Evolutionary conservation across 2,329 filamentous ascomycete species (phyloP), one percentile per base, ranked within the genome.

Genomic region (Diaporthe aspalathi): DNA sequence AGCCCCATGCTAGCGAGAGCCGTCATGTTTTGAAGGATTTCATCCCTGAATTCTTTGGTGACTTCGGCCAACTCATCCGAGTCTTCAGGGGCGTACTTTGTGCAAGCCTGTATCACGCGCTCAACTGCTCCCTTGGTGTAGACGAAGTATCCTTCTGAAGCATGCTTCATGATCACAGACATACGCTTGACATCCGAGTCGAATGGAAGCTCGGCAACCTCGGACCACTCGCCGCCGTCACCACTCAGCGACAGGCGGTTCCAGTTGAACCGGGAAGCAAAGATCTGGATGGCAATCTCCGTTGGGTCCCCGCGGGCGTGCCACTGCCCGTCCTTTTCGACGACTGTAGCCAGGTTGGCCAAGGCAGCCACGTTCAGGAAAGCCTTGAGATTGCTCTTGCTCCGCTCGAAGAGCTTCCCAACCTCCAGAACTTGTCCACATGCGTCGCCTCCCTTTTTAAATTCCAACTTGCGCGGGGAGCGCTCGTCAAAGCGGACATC

Each of bases 201-300:
- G 76, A 92, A 92, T 0, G 89, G 89, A 69, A 90, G 90, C 75
- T 92, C 89, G 2, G 87, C 86, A 40, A 88, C 80, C 72, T 88
- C 83, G 49, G 81, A 80, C 83, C 84, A 88, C 22, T 81, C 72
- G 0, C 79, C 79, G 0, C 85, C 80, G 8, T 83, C 86, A 0
- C 82, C 43, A 4, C 40, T 84, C 75, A 85, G 85, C 35, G 81
- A 80, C n/a, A 83, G 80, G n/a, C 86, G 83, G 62, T 87, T 86
- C 82, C 86, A 88, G 45, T 86, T 82, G 76, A 92, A 92, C 14
- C 90, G 88, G 62, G 85, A 86, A 16, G 90, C 88, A 75, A 92
- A 91, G 1, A 92, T 90, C 74, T 91, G 90, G 54, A 92, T 90
- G 4, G 90, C 90, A 69, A 92, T 91, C 74, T 92, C 90, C 0